A percentile compares a stretch with the other conserved stretches of the same genome.
Evolutionary conservation across 306 rosid species (phyloP).

Genomic region (Vicia villosa): DNA sequence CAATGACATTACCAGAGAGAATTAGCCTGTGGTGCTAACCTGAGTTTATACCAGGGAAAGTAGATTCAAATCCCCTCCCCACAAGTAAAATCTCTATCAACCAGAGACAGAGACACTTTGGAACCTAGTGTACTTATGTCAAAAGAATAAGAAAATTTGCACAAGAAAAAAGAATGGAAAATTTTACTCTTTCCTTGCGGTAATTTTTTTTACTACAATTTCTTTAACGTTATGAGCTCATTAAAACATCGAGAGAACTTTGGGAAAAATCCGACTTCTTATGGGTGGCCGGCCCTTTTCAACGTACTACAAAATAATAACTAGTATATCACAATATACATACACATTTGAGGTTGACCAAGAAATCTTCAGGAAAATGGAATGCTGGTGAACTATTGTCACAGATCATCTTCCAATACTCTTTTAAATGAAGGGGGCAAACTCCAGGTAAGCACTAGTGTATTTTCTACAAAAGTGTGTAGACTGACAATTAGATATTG

Average conservation of each 20-base stretch:
- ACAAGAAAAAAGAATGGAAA: background rate
- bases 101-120: conserved; percentile 9
- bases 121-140: background rate
- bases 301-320: conserved; percentile 32
- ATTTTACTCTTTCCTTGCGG: conserved; percentile 14
- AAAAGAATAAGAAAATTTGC: background rate
- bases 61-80: background rate
- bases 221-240: conserved; percentile 27
- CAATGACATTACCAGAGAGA: background rate
- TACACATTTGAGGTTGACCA: conserved; percentile 43
- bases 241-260: conserved; percentile 24
- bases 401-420: conserved; percentile 24
- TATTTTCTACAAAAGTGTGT: conserved; percentile 32
- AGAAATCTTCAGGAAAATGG: conserved; percentile 35
- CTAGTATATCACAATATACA: conserved; percentile 44
- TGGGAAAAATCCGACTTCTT: conserved; percentile 17
- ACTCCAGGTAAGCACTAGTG: conserved; percentile 30
- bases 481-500: conserved; percentile 26
- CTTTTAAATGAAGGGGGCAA: conserved; percentile 22
- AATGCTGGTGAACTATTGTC: conserved; percentile 34
- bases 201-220: conserved; percentile 1
- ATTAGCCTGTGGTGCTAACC: background rate
- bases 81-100: conserved; percentile 17
- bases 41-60: background rate
- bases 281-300: conserved; percentile 7